Base-by-base conservation (phyloP, 2,329 filamentous ascomycete genomes). In the Colletotrichum truncatum region DNA sequence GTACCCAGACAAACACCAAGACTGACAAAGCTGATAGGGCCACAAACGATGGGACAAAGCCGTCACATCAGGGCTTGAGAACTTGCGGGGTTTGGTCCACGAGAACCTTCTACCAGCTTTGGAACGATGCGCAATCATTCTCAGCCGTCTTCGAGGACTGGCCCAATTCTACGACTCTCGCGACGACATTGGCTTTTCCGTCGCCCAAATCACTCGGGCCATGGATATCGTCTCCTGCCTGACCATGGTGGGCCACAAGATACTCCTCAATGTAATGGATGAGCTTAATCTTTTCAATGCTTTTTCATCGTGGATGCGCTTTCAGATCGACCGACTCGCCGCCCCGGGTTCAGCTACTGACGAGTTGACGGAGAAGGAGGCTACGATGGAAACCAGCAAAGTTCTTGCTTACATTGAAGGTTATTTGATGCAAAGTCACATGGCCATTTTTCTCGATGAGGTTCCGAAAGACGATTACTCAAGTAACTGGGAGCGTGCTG, bases 31-130 rank as follows among this genome's bases (percentile, higher is more conserved):
- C 18, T 1, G 16, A 18, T 53, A 96, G 91, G 94, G 94, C 1
- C 93, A 97, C 72, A 98, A 97, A 78, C 86, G 96, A 51, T 99
- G 96, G 96, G 94, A 98, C 68, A 97, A 95, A 73, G 91, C 92
- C 6, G 91, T 97, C 2, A 85, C 87, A 2, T 88, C 89, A 4
- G 93, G 94, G 1, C 90, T 98, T 18, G 89, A 93, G 65, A 91
- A 89, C 57, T 84, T 98, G 9, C 88, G 93, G 52, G 87, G 88
- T 55, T 84, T 98, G 11, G 84, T 94, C 0, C 94, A 97, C 73
- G 91, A 97, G 73, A 94, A 97, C 75, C 89, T 98, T 54, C 84
- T 98, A 3, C 96, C 96, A 0, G 93, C 93, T 1, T 82, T 98
- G 2, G 94, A 98, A 71, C 89, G 95, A 55, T 91, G 92, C 70